Conservation (phyloP, 768 basidiomycete genomes). For the Boletus reticulatus region DNA sequence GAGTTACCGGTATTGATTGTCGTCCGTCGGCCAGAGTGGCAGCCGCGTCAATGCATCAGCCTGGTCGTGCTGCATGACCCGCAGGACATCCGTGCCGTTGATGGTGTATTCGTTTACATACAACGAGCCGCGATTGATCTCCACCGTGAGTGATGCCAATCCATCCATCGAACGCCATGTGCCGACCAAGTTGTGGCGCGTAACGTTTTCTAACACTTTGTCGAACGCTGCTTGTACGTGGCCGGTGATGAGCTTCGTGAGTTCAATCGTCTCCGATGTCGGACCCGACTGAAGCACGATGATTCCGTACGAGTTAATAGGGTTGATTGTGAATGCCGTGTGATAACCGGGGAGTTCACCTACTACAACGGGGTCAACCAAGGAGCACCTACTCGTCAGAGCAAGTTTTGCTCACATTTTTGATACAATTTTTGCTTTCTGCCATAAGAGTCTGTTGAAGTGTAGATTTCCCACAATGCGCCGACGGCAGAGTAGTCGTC, state of each 20-base stretch:
- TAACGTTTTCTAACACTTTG: conserved; percentile 27
- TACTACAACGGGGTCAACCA: conserved; percentile 23
- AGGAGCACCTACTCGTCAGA: neutral
- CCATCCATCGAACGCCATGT: conserved; percentile 33
- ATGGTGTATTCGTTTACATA: conserved; percentile 34
- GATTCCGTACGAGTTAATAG: conserved; percentile 40
- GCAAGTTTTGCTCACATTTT: neutral
- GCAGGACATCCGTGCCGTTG: conserved; percentile 35
- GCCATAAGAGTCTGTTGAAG: conserved; percentile 28
- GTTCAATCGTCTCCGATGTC: conserved; percentile 28
- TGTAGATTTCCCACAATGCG: conserved; percentile 43
- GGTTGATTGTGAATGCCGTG: conserved; percentile 38
- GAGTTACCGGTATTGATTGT: conserved; percentile 39
- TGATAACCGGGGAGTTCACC: conserved; percentile 42
- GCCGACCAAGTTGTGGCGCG: conserved; percentile 31
- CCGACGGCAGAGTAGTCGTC: conserved; percentile 38
- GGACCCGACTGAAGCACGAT: conserved; percentile 41
- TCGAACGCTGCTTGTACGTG: conserved; percentile 37
- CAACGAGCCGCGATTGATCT: conserved; percentile 29
- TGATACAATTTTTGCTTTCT: conserved; percentile 35
- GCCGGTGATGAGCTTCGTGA: conserved; percentile 34
- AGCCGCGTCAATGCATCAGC: conserved; percentile 5
- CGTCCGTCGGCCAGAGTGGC: conserved; percentile 37
- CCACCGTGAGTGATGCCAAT: conserved; percentile 27
- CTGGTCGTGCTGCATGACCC: conserved; percentile 25